Evolutionary conservation across 1,139 yeast genomes (phyloP).

Genomic region (Petasospora rhodanensis): DNA sequence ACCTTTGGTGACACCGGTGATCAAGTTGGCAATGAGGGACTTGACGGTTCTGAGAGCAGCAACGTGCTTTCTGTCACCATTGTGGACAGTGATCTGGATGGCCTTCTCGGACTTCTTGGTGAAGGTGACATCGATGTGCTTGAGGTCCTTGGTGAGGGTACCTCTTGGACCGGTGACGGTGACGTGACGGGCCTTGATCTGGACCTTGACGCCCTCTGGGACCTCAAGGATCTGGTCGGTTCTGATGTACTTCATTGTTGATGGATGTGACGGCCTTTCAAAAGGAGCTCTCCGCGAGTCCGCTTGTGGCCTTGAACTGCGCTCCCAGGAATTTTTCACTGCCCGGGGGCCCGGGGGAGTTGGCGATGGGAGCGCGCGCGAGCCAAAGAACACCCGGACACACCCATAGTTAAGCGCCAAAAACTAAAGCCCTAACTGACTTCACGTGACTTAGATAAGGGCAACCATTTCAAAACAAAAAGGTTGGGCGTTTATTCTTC

Average conservation of each 20-base stretch:
- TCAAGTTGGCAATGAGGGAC: constrained; percentile 88
- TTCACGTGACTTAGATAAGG: constrained; percentile 14
- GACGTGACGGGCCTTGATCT: constrained; percentile 87
- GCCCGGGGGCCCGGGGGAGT: too few species aligned
- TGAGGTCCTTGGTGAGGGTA: constrained; percentile 81
- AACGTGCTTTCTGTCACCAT: constrained; percentile 99
- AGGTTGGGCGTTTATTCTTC: constrained; percentile 10
- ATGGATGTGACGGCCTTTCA: background rate
- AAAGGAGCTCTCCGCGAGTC: too few species aligned
- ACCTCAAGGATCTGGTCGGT: constrained; percentile 87
- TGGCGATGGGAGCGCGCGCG: constrained; percentile 6
- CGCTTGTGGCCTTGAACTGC: too few species aligned
- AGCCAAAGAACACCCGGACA: constrained; percentile 11
- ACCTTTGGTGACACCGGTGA: constrained; percentile 99
- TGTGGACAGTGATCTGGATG: constrained; percentile 89
- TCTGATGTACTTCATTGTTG: constrained; percentile 44
- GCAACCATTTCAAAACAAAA: too few species aligned
- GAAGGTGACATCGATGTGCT: constrained; percentile 95
- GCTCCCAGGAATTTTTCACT: constrained; percentile 20
- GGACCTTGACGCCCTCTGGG: constrained; percentile 92
- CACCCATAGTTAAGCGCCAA: background rate
- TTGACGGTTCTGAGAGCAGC: constrained; percentile 99
- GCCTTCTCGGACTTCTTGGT: constrained; percentile 63
- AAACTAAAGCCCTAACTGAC: constrained; percentile 2
- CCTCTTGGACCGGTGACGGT: constrained; percentile 99